These are phyloP conservation scores for Escovopsis weberi DNA, from an alignment of 2,329 filamentous ascomycete genomes.

Conservation along the genomic window DNA sequence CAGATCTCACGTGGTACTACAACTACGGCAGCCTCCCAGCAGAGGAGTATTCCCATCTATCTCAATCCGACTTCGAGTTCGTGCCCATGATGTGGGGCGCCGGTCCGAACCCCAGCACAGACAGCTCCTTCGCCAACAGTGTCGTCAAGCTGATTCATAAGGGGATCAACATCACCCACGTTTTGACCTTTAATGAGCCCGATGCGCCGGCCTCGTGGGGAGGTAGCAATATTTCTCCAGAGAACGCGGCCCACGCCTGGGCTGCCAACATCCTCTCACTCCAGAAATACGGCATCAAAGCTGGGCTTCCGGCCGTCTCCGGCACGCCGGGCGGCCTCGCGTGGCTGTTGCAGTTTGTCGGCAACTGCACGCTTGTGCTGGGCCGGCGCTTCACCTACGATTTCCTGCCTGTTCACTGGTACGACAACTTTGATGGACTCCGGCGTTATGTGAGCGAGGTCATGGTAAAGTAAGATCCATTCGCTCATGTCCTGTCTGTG, in stretches of 20 bases:
- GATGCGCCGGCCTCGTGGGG: constrained; percentile 42
- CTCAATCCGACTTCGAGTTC: constrained; percentile 50
- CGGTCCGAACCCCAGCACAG: constrained; percentile 25
- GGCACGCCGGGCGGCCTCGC: constrained; percentile 40
- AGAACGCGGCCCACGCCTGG: constrained; percentile 52
- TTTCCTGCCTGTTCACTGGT: constrained; percentile 52
- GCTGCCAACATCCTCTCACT: constrained; percentile 57
- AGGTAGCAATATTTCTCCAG: constrained; percentile 47
- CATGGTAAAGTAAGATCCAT: constrained; percentile 3
- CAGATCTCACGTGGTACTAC: constrained; percentile 70
- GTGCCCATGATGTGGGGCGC: constrained; percentile 71
- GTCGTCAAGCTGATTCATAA: constrained; percentile 39
- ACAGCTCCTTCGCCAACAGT: constrained; percentile 44
- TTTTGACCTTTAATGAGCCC: constrained; percentile 67
- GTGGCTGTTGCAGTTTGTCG: constrained; percentile 55
- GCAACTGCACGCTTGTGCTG: constrained; percentile 35
- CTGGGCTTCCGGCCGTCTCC: constrained; percentile 57
- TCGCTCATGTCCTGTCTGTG: not conserved
- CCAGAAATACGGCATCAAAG: constrained; percentile 43
- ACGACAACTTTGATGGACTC: constrained; percentile 55
- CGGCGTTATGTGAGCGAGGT: constrained; percentile 47
- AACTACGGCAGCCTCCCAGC: constrained; percentile 54
- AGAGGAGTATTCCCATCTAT: constrained; percentile 28
- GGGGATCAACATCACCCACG: constrained; percentile 45
- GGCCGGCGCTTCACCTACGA: constrained; percentile 39